phyloP scores from a whole-genome alignment of 495 filamentous ascomycete species.

The Daldinia bambusicola region DNA sequence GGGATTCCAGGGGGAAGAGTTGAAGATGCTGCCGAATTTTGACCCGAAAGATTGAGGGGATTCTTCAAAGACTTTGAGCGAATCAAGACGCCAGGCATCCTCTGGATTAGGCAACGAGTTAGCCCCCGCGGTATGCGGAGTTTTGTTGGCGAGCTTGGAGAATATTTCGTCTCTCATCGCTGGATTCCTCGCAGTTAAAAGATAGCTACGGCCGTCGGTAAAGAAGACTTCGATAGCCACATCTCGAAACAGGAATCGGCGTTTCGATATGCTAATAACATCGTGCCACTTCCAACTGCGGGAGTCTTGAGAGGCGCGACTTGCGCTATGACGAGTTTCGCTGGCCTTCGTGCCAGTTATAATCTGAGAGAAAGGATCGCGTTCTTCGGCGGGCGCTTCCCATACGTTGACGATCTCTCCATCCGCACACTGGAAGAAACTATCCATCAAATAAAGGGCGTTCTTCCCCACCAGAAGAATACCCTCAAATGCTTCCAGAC shows the following conservation, averaged over 20 bases:
- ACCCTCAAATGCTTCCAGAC: constrained; percentile 90
- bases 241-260: constrained; percentile 93
- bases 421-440: constrained; percentile 91
- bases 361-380: constrained; percentile 94
- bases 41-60: constrained; percentile 83
- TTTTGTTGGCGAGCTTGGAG: constrained; percentile 75
- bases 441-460: constrained; percentile 91
- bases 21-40: constrained; percentile 95
- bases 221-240: constrained; percentile 97
- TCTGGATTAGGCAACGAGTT: constrained; percentile 64
- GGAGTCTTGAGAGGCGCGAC: constrained; percentile 74
- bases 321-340: constrained; percentile 63
- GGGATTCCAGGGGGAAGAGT: constrained; percentile 75
- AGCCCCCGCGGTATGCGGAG: constrained; percentile 73
- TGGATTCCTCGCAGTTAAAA: constrained; percentile 82
- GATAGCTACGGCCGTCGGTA: constrained; percentile 92
- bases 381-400: constrained; percentile 91
- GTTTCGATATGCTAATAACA: constrained; percentile 95
- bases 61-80: constrained; percentile 83
- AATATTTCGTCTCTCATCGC: constrained; percentile 80
- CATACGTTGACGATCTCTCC: constrained; percentile 96
- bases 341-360: constrained; percentile 80
- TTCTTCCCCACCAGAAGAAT: constrained; percentile 93
- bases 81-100: constrained; percentile 89
- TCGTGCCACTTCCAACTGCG: constrained; percentile 95